Conservation (phyloP, 257 asterid genomes). For the Cordia subcordata region DNA sequence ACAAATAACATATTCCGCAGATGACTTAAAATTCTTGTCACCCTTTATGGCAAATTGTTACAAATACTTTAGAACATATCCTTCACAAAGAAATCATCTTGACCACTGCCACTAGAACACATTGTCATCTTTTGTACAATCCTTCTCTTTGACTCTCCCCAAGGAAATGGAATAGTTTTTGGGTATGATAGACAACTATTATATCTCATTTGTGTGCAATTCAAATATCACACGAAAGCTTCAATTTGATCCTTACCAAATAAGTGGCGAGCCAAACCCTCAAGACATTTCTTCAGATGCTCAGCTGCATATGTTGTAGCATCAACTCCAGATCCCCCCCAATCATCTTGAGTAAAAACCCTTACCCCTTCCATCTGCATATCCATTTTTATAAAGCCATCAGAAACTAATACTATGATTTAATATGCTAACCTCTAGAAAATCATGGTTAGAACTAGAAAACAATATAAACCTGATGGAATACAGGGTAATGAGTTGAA, state of each 20-base stretch:
- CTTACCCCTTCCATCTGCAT: constrained; percentile 96
- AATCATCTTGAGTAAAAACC: constrained; percentile 66
- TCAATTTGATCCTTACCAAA: constrained; percentile 44
- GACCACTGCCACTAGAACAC: too few species aligned
- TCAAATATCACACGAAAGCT: constrained; percentile 1
- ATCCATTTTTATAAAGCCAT: too few species aligned
- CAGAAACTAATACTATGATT: constrained; percentile 13
- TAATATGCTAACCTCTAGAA: constrained; percentile 5
- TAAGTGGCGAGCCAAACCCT: constrained; percentile 82
- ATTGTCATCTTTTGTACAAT: too few species aligned
- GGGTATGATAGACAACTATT: too few species aligned
- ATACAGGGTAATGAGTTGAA: constrained; percentile 96
- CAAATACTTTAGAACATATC: too few species aligned
- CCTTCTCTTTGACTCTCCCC: too few species aligned
- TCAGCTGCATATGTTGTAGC: constrained; percentile 74
- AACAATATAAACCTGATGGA: constrained; percentile 69
- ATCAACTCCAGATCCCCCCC: constrained; percentile 74
- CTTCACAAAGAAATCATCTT: too few species aligned
- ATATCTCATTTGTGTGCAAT: too few species aligned
- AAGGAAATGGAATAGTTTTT: too few species aligned
- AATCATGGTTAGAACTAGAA: constrained; percentile 3
- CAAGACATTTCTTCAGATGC: constrained; percentile 90
- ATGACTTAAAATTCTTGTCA: too few species aligned
- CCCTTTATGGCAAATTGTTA: too few species aligned
- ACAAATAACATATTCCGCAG: too few species aligned